A percentile compares a stretch with the other conserved stretches of the same genome.
phyloP scores from a whole-genome alignment of 495 filamentous ascomycete species.

The Bombardia bombarda region DNA sequence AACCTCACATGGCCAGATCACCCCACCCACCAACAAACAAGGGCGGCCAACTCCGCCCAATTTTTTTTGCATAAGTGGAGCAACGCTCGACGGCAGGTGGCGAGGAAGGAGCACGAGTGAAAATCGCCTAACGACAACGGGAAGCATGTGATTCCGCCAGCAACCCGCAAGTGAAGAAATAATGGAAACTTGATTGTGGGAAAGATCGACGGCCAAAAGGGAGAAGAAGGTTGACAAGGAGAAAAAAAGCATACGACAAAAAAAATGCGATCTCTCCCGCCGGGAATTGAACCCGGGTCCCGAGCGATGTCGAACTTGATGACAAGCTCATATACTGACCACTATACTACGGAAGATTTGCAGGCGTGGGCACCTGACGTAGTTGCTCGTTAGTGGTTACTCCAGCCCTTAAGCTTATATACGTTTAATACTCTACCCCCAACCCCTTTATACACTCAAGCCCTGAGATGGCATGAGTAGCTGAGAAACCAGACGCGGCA shows the following conservation, averaged over 20 bases:
- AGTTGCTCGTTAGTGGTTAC: too few species aligned
- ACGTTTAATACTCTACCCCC: too few species aligned
- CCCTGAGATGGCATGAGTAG: too few species aligned
- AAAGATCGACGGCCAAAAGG: not conserved
- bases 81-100: not conserved
- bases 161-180: too few species aligned
- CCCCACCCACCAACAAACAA: not conserved
- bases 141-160: too few species aligned
- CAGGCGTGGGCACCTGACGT: not conserved
- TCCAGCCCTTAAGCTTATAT: too few species aligned
- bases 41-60: too few species aligned
- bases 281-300: not conserved
- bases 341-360: not conserved
- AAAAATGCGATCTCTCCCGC: not conserved
- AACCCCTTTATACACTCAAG: too few species aligned
- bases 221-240: not conserved
- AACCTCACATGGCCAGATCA: not conserved
- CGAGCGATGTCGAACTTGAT: not conserved
- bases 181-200: too few species aligned
- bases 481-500: too few species aligned
- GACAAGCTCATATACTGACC: not conserved
- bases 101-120: not conserved
- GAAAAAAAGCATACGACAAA: too few species aligned
- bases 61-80: not conserved
- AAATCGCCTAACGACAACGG: not conserved